Base-by-base conservation (phyloP, 441 rosid species). In the Manihot esculenta region DNA sequence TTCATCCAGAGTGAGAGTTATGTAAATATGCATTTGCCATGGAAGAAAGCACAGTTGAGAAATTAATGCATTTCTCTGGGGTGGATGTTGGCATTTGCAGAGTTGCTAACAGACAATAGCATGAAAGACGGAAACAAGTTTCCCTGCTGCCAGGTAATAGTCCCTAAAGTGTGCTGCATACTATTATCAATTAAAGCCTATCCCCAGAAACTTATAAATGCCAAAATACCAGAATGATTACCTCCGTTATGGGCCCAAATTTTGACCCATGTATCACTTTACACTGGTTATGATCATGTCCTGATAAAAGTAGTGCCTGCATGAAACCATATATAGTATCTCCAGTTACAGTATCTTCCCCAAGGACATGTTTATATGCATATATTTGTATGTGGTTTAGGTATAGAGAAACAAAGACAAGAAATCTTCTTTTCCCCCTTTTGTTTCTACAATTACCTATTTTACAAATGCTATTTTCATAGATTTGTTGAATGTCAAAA, bases 201-300 rank as follows among this genome's bases (percentile, higher is more conserved):
- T 24, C 69, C 60, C 45, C 42, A 51, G 44, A 68, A 72, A 47
- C 24, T 20, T 74, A 69, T 44, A 64, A 11, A 55, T 24, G 51
- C 48, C 73, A 62, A 69, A 69, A 65, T 53, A 62, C 57, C 26
- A 60, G n/a, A 27, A 62, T 44, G 63, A 76, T 85, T 80, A 88
- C 99, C 97, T 94, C 97, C 3, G 53, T 74, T 38, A 88, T 71
- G 48, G 82, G 59, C 71, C 88, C 88, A 51, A 27, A 68, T 74
- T 82, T 75, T 21, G 86, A 77, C 76, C 84, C 70, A 68, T 90
- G 97, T 27, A 62, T 77, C 71, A 88, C 64, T 10, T 86, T 84
- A 81, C 97, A 94, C 68, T 92, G 99, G 74, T 92, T 94, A 71
- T 94, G 97, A 88, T 92, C 99, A 79, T 94, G 99, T 56, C 94